Evolutionary conservation across 2,329 filamentous ascomycete genomes (phyloP), one percentile per base, ranked within the genome.

Genomic region (Neobulgaria alba): DNA sequence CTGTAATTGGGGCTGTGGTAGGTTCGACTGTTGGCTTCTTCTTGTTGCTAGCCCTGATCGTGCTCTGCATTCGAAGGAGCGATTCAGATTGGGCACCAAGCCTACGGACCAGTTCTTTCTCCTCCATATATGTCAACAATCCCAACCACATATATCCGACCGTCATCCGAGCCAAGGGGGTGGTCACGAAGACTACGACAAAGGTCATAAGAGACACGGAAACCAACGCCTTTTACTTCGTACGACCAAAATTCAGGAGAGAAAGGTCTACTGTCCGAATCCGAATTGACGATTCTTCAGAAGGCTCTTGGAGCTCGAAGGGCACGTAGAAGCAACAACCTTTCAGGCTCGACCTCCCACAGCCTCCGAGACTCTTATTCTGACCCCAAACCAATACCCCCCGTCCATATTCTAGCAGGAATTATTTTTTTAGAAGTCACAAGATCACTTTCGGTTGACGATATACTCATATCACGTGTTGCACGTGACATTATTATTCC

Each of bases 11-110:
- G 18, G 41, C 41, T 33, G 32, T 43, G 10, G 16, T 43, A 16
- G 44, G 44, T 10, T 47, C 45, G 10, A 44, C 44, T 21, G 17
- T 44, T 34, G 45, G 41, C 3, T 47, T 47, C 21, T 10, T 47
- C 5, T 10, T 44, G 3, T 23, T 47, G 4, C 29, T 47, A 10
- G 14, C 41, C 9, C 33, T 47, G 19, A 34, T 47, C 16, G 36
- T 29, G 10, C 36, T 17, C 21, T 47, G 42, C n/a, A 29, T 47
- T 10, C 34, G 41, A 29, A 38, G 35, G 10, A 44, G 41, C 20
- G 14, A 36, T 21, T 15, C 41, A 8, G 32, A 44, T 14, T 47
- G 45, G 45, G 39, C 36, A 14, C 36, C 41, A 5, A 39, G 32
- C 21, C 32, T 10, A 41, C 33, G 4, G 19, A 17, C 14, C 21